Conservation (phyloP, 2,329 filamentous ascomycete species). For the Parastagonospora nodorum region DNA sequence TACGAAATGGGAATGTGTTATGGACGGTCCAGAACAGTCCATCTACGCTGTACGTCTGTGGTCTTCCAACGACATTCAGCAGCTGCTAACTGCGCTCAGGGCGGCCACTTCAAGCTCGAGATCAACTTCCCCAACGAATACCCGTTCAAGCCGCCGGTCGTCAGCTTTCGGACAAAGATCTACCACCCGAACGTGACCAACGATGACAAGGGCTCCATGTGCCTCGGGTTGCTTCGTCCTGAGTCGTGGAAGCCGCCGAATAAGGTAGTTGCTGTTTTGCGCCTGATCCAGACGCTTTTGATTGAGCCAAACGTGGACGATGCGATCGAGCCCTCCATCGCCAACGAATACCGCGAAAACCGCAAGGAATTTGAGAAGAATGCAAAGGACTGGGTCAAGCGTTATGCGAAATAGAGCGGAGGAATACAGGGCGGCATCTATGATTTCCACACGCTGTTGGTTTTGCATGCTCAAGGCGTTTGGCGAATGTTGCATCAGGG, state of each 20-base stretch:
- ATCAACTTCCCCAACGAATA: constrained; percentile 78
- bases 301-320: constrained; percentile 86
- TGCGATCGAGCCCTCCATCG: constrained; percentile 83
- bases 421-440: not conserved
- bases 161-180: constrained; percentile 85
- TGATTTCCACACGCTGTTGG: not conserved
- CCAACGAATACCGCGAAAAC: constrained; percentile 78
- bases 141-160: constrained; percentile 83
- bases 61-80: not conserved
- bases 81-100: constrained; percentile 48
- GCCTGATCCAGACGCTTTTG: constrained; percentile 75
- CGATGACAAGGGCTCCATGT: constrained; percentile 83
- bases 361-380: constrained; percentile 73
- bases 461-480: constrained; percentile 39
- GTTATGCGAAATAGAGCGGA: constrained; percentile 64
- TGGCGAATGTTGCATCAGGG: constrained; percentile 31
- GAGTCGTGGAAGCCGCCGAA: constrained; percentile 93
- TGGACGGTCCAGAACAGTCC: constrained; percentile 69
- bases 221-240: constrained; percentile 78
- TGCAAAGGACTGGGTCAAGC: constrained; percentile 73
- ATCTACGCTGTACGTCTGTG: constrained; percentile 64
- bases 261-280: constrained; percentile 75
- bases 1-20: constrained; percentile 69
- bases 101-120: constrained; percentile 74
- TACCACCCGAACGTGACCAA: constrained; percentile 96